Conservation (phyloP, 169 alveolate genomes). For the Plasmodium fragile region DNA sequence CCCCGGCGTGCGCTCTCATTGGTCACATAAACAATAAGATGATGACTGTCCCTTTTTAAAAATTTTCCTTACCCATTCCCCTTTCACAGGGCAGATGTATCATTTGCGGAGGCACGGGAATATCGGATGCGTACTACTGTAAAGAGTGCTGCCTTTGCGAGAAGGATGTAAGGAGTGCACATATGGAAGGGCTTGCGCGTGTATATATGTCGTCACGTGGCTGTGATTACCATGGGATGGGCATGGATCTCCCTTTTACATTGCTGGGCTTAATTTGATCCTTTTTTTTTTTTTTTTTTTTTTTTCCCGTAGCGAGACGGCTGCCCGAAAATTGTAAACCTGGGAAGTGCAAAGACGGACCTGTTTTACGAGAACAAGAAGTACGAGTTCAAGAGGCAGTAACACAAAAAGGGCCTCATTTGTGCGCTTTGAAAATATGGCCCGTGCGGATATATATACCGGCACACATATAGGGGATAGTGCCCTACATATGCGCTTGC, state of each 20-base stretch:
- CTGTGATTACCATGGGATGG: not conserved
- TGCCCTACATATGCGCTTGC: not conserved
- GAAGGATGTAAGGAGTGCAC: constrained; percentile 92
- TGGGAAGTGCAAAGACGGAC: constrained; percentile 98
- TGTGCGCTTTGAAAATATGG: not conserved
- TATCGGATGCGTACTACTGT: constrained; percentile 99
- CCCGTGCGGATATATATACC: not conserved
- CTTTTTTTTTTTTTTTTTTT: not conserved
- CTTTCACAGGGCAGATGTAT: constrained; percentile 97
- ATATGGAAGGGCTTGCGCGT: not conserved
- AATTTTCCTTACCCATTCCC: not conserved
- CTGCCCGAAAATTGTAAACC: constrained; percentile 98
- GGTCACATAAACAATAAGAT: not conserved
- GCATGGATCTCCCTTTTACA: not conserved
- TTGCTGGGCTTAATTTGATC: not conserved
- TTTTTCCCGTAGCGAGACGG: constrained; percentile 94
- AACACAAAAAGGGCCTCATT: not conserved
- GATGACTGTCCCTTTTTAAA: not conserved
- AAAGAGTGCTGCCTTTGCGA: constrained; percentile 98
- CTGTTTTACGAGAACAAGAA: constrained; percentile 97
- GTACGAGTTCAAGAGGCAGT: constrained; percentile 87
- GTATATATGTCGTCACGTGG: not conserved
- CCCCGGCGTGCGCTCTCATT: not conserved
- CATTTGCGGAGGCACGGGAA: constrained; percentile 98
- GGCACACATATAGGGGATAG: not conserved